These are phyloP conservation scores for Tylopilus balloui DNA, from an alignment of 768 basidiomycete species.

Conservation along the genomic window DNA sequence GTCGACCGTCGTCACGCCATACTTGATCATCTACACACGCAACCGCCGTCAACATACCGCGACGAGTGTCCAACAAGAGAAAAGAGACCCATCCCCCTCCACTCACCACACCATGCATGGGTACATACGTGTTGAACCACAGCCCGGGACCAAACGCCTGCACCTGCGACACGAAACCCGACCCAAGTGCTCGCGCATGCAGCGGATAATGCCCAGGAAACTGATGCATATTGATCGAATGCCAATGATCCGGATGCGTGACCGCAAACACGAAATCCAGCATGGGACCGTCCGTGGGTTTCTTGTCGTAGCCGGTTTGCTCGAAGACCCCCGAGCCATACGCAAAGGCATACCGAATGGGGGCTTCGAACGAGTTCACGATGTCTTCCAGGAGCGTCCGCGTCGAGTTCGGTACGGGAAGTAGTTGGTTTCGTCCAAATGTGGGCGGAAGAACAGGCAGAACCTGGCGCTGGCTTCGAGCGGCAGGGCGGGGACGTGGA, in stretches of 20 bases:
- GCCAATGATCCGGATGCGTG: slow-evolving; percentile 89
- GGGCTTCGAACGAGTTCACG: slow-evolving; percentile 77
- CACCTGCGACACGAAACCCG: slow-evolving; percentile 71
- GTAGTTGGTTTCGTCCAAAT: slow-evolving; percentile 79
- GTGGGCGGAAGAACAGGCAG: slow-evolving; percentile 59
- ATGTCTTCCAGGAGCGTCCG: slow-evolving; percentile 77
- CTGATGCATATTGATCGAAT: slow-evolving; percentile 92
- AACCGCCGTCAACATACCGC: not conserved
- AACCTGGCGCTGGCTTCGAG: slow-evolving; percentile 24
- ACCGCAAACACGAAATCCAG: slow-evolving; percentile 97
- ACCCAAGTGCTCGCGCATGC: slow-evolving; percentile 80
- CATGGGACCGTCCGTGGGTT: slow-evolving; percentile 54
- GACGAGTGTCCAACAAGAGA: no score
- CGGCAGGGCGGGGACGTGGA: slow-evolving; percentile 39
- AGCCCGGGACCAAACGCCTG: slow-evolving; percentile 79
- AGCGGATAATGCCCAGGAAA: slow-evolving; percentile 88
- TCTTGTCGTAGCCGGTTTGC: slow-evolving; percentile 69
- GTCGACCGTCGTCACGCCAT: slow-evolving; percentile 91
- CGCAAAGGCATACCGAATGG: slow-evolving; percentile 94
- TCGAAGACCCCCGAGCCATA: slow-evolving; percentile 96
- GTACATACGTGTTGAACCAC: slow-evolving; percentile 94
- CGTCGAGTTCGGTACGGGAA: slow-evolving; percentile 74
- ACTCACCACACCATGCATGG: slow-evolving; percentile 80
- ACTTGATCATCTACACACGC: slow-evolving; percentile 79
- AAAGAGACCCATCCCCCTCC: not conserved